Percentiles rank a stretch among this genome's conserved stretches.
phyloP scores from a whole-genome alignment of 306 rosid species.

The Vicia villosa region DNA sequence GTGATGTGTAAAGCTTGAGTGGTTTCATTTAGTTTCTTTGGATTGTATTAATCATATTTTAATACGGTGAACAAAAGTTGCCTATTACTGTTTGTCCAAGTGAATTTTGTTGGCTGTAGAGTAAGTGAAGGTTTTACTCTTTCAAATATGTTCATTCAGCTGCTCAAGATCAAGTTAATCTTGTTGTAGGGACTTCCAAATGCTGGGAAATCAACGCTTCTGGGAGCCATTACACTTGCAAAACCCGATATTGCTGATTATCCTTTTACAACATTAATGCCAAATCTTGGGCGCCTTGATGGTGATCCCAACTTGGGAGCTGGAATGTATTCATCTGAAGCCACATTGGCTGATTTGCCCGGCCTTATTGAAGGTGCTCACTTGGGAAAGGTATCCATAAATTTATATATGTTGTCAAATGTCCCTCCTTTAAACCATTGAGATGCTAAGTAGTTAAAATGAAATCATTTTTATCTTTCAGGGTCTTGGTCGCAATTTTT shows the following conservation, averaged over 20 bases:
- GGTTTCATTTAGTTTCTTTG: not conserved
- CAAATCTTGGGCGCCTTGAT: conserved; percentile 91
- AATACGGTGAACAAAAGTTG: not conserved
- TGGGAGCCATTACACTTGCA: conserved; percentile 94
- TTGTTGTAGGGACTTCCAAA: conserved; percentile 89
- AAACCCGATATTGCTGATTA: conserved; percentile 95
- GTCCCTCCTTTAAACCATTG: not conserved
- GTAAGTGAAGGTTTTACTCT: not conserved
- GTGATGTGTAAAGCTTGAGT: conserved; percentile 4
- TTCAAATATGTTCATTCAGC: conserved; percentile 27
- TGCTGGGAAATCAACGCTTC: conserved; percentile 96
- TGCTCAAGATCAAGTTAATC: conserved; percentile 36
- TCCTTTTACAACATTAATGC: conserved; percentile 97
- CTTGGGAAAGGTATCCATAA: conserved; percentile 84
- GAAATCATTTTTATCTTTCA: conserved; percentile 39
- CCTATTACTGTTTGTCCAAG: not conserved
- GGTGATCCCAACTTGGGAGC: conserved; percentile 99
- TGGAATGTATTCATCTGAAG: conserved; percentile 86
- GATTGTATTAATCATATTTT: conserved; percentile 18
- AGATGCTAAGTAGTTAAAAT: conserved; percentile 24
- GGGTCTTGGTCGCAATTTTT: conserved; percentile 97
- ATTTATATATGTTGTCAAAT: conserved; percentile 9
- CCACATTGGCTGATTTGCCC: conserved; percentile 96
- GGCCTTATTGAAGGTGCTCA: conserved; percentile 99
- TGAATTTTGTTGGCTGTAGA: not conserved